Conservation (phyloP, 805 yeast genomes). For the Barnettozyma sp. region DNA sequence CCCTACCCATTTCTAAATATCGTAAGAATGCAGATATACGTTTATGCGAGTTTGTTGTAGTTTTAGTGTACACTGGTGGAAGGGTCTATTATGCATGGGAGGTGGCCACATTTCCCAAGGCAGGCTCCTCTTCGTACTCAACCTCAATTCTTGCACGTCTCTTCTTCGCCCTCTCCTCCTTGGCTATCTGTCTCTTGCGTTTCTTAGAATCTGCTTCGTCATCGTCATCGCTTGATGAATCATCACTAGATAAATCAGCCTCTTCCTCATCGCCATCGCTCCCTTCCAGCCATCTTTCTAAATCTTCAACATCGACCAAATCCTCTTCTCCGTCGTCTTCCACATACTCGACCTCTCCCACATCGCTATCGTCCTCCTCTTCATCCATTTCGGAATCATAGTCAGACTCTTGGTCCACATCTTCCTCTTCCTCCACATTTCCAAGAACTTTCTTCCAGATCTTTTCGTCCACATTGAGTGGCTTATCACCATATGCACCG, state of each 20-base stretch:
- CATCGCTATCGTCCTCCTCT: constrained; percentile 47
- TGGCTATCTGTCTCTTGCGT: constrained; percentile 30
- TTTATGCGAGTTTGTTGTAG: no score
- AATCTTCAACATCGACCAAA: constrained; percentile 89
- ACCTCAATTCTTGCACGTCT: constrained; percentile 73
- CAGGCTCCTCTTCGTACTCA: constrained; percentile 74
- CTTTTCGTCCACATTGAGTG: constrained; percentile 91
- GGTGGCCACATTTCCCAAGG: constrained; percentile 19
- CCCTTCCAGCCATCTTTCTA: constrained; percentile 79
- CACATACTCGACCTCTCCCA: constrained; percentile 81
- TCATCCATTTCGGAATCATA: constrained; percentile 45
- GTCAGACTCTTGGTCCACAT: constrained; percentile 39
- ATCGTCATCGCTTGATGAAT: constrained; percentile 24
- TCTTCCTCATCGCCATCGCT: constrained; percentile 34
- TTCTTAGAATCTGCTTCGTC: constrained; percentile 31
- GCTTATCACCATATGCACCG: constrained; percentile 98
- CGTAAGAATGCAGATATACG: no score
- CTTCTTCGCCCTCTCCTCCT: constrained; percentile 35
- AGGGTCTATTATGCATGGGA: constrained; percentile 12
- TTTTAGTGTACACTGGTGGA: no score
- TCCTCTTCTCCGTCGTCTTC: constrained; percentile 87
- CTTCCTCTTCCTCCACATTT: constrained; percentile 66
- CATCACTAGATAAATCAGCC: constrained; percentile 31
- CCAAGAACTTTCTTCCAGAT: constrained; percentile 94
- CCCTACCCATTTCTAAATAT: no score